Evolutionary conservation across 805 yeast genomes (phyloP), one percentile per base, ranked within the genome.

Genomic region (Metschnikowia borealis): DNA sequence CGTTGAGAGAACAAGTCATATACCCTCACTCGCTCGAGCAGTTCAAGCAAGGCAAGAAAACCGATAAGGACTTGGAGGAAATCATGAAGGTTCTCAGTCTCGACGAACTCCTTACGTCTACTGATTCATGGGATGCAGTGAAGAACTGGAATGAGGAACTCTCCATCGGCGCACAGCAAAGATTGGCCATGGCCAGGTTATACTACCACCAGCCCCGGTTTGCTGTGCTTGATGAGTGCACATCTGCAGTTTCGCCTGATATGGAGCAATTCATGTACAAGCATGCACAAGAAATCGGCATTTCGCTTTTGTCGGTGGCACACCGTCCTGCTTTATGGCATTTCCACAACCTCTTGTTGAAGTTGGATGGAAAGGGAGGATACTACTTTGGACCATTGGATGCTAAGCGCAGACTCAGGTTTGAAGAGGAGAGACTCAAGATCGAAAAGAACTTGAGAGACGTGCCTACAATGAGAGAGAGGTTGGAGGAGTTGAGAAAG

Each of bases 191-290:
- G 87, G 96, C 96, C 2, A 79, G 97, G 61, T 75, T 91, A 67
- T 91, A 87, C 63, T 91, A 90, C 64, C 97, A 91, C 67, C 78
- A 79, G 60, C 98, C 98, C 1, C 86, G 83, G 66, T 91, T 90
- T 75, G 98, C 98, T 0, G 96, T 91, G 23, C 73, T 91, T 56
- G 98, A 91, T 69, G 98, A 91, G 71, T 91, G 97, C 67, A 91
- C 98, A 0, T 89, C 96, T 3, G 92, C 96, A 1, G 96, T 91
- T 2, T 84, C 97, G 0, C 88, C 94, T 10, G 87, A 86, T 53
- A 85, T 90, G 82, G 98, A 91, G 64, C 89, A 86, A 54, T 82
- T 84, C 59, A 90, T 92, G 88, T 91, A 91, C 62, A 68, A 82
- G 46, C 85, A 86, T 61, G 96, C 97, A 0, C 87, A 86, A 63